These are phyloP conservation scores for Tylopilus orsonianus DNA, from an alignment of 1,284 basidiomycete species.

Conservation along the genomic window DNA sequence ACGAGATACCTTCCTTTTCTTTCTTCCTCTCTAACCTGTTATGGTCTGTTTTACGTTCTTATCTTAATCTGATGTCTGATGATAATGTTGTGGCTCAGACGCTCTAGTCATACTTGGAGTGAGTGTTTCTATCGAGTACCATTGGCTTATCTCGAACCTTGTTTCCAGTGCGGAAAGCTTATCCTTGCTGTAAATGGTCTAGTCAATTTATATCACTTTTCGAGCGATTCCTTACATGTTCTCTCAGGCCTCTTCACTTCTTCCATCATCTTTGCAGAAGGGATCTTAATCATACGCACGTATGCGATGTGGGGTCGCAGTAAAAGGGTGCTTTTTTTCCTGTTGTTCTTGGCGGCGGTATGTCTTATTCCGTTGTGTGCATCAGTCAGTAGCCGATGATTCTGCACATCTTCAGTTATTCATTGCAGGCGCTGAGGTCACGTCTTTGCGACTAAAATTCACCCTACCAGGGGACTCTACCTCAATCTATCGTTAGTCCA, in stretches of 20 bases:
- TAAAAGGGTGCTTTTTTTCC: constrained; percentile 18
- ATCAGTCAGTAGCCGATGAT: neutral
- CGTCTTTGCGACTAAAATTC: constrained; percentile 10
- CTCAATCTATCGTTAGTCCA: constrained; percentile 24
- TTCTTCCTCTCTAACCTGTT: constrained; percentile 15
- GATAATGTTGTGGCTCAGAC: constrained; percentile 13
- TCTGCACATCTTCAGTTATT: constrained; percentile 11
- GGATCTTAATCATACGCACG: constrained; percentile 28
- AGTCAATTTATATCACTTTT: neutral
- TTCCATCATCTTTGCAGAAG: constrained; percentile 25
- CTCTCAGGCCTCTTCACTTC: constrained; percentile 19
- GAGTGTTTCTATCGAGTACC: constrained; percentile 1
- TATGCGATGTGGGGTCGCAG: constrained; percentile 30
- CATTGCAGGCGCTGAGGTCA: constrained; percentile 16
- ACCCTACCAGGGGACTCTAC: constrained; percentile 20
- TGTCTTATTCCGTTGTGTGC: neutral
- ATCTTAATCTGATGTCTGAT: too few species aligned
- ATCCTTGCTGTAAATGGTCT: constrained; percentile 20
- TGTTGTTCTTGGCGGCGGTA: constrained; percentile 24
- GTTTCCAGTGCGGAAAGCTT: constrained; percentile 22
- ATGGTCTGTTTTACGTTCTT: constrained; percentile 11
- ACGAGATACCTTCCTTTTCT: constrained; percentile 29
- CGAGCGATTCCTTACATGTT: neutral
- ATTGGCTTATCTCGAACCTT: neutral
- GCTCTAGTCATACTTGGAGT: constrained; percentile 3